These are phyloP conservation scores for Amaranthus cruentus DNA, from an alignment of 148 eudicot species.

Conservation along the genomic window DNA sequence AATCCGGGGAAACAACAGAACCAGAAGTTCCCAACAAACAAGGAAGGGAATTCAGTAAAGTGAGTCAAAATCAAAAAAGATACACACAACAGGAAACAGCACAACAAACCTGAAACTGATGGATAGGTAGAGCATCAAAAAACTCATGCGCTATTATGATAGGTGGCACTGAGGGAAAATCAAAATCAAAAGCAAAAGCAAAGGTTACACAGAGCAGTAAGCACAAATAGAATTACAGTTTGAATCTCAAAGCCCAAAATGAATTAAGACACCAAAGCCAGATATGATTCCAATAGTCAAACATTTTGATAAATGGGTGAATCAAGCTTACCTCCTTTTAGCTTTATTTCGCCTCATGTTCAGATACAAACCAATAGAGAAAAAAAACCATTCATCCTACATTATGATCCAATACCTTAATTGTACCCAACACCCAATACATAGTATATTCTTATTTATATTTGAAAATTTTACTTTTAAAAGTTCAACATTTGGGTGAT, in stretches of 20 bases:
- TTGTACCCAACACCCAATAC: not conserved
- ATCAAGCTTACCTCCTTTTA: not conserved
- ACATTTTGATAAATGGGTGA: not conserved
- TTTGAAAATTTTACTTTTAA: too few relatives aligned
- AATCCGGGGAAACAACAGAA: not conserved
- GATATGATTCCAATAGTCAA: not conserved
- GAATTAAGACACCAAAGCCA: conserved; percentile 4
- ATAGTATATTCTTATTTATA: not conserved
- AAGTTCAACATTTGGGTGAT: too few relatives aligned
- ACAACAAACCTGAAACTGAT: conserved; percentile 83
- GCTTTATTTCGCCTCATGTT: not conserved
- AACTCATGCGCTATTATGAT: conserved; percentile 92
- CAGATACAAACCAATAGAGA: not conserved
- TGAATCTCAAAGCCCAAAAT: not conserved
- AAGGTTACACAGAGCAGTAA: not conserved
- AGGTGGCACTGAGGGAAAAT: conserved; percentile 60
- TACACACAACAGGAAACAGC: not conserved
- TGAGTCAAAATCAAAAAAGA: not conserved
- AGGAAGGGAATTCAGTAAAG: not conserved
- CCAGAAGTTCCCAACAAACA: not conserved
- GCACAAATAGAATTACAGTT: not conserved
- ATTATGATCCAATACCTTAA: not conserved
- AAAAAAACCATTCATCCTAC: not conserved
- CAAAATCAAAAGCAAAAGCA: conserved; percentile 4
- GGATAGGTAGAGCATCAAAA: conserved; percentile 91